Conservation (phyloP, 2,329 filamentous ascomycete species). For the Mycosphaerella arachidis region DNA sequence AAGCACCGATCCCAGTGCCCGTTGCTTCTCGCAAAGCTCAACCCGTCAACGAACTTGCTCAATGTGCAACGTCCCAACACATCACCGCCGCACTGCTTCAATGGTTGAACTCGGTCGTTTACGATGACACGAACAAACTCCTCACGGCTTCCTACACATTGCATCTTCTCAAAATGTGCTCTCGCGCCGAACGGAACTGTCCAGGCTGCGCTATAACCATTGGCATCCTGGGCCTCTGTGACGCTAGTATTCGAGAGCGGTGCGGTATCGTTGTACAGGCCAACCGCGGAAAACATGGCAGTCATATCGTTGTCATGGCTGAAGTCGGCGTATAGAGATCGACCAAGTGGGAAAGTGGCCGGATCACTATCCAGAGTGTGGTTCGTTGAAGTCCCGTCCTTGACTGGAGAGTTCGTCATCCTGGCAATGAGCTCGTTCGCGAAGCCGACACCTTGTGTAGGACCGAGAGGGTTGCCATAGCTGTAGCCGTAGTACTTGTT, state of each 20-base stretch:
- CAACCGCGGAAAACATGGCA: slow-evolving; percentile 69
- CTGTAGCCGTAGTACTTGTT: slow-evolving; percentile 83
- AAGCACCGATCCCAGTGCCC: slow-evolving; percentile 69
- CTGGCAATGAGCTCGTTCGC: slow-evolving; percentile 83
- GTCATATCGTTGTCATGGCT: slow-evolving; percentile 88
- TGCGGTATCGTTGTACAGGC: slow-evolving; percentile 65
- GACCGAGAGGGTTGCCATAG: slow-evolving; percentile 69
- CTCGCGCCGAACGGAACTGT: slow-evolving; percentile 76
- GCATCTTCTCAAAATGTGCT: slow-evolving; percentile 84
- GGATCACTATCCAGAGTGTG: slow-evolving; percentile 65
- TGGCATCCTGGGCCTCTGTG: slow-evolving; percentile 49
- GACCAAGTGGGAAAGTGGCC: slow-evolving; percentile 66
- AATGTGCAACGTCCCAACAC: slow-evolving; percentile 65
- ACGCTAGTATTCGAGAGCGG: slow-evolving; percentile 45
- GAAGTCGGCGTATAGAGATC: slow-evolving; percentile 77
- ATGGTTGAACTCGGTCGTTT: slow-evolving; percentile 74
- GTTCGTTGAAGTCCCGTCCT: slow-evolving; percentile 73
- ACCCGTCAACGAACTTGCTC: slow-evolving; percentile 65
- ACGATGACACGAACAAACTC: slow-evolving; percentile 75
- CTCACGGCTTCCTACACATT: slow-evolving; percentile 56
- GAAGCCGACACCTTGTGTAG: slow-evolving; percentile 82
- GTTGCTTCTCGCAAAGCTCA: slow-evolving; percentile 67
- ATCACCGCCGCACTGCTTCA: slow-evolving; percentile 68
- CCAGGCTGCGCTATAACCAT: slow-evolving; percentile 72
- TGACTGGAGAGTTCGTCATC: slow-evolving; percentile 63